Base-by-base conservation (phyloP, 148 eudicot genomes). In the Pouteria glomerata region DNA sequence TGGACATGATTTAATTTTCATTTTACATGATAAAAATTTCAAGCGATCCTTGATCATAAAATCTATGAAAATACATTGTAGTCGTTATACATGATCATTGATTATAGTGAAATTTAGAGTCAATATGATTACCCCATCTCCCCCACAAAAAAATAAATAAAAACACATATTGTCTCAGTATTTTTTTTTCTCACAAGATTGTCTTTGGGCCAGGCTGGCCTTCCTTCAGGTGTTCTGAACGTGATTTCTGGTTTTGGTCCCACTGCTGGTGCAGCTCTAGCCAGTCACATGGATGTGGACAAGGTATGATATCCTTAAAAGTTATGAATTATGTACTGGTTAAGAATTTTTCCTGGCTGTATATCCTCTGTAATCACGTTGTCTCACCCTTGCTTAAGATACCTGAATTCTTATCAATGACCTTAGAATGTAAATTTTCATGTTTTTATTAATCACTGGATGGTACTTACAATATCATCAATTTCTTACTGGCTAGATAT, bases 221-320 rank as follows among this genome's bases (percentile, higher is more conserved):
- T 85, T 48, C 91, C 91, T 58, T 60, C 80, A n/a, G 88, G 91
- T 26, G 91, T 85, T 67, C 79, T 87, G 34, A 87, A 87, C 74
- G 81, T 87, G 6, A 62, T 87, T 77, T 82, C 88, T 27, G 91
- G 91, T 44, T 85, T 74, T 18, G 91, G 91, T 23, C 82, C 85
- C 35, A 87, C 88, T 71, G 91, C 91, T 69, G 91, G 91, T 58
- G 81, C 88, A 45, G 70, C 87, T 68, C 78, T 87, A 51, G 85
- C 86, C 73, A 72, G 80, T 70, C 91, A 87, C 74, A 87, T 82
- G 91, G 71, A 85, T n/a, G 82, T 87, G 42, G 87, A 87, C 79
- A 87, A 85, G 88, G 91, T 87, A 81, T 66, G 42, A 3, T 47
- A 59, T 30, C 27, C 44, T 57, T 31, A 57, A 27, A 45, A 30